These are phyloP conservation scores for Microbotryomycetes sp. DNA, from an alignment of 1,284 basidiomycete genomes.

Conservation along the genomic window DNA sequence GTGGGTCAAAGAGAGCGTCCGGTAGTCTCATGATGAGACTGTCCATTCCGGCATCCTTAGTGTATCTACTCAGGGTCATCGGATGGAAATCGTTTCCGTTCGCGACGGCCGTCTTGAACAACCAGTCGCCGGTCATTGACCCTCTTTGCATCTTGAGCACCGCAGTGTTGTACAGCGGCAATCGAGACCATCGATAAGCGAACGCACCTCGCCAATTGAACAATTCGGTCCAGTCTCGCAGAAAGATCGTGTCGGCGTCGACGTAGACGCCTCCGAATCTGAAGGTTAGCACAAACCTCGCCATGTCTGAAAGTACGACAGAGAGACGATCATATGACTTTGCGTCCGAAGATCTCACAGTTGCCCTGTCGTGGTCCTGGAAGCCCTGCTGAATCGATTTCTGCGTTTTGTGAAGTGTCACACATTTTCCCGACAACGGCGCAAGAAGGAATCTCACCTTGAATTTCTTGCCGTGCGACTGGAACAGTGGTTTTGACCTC, in stretches of 20 bases:
- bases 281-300: slow-evolving; percentile 72
- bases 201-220: slow-evolving; percentile 81
- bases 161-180: slow-evolving; percentile 75
- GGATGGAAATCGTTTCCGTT: slow-evolving; percentile 76
- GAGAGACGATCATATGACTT: slow-evolving; percentile 67
- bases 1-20: slow-evolving; percentile 75
- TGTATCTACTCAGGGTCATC: slow-evolving; percentile 69
- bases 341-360: slow-evolving; percentile 58
- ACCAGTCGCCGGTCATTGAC: slow-evolving; percentile 69
- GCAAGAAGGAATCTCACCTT: slow-evolving; percentile 35
- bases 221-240: slow-evolving; percentile 83
- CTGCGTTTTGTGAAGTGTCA: no score
- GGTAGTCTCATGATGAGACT: slow-evolving; percentile 63
- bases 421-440: no score
- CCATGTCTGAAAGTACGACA: slow-evolving; percentile 77
- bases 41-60: slow-evolving; percentile 65
- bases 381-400: no score
- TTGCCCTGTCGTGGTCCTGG: no score
- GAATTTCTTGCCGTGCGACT: slow-evolving; percentile 60
- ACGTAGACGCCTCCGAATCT: slow-evolving; percentile 76
- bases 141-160: slow-evolving; percentile 72
- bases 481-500: slow-evolving; percentile 59
- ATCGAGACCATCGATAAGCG: slow-evolving; percentile 72
- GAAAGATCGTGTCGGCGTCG: slow-evolving; percentile 73
- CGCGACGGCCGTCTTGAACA: slow-evolving; percentile 61